Base-by-base conservation (phyloP, 495 filamentous ascomycete species). In the Penicillium canariense region DNA sequence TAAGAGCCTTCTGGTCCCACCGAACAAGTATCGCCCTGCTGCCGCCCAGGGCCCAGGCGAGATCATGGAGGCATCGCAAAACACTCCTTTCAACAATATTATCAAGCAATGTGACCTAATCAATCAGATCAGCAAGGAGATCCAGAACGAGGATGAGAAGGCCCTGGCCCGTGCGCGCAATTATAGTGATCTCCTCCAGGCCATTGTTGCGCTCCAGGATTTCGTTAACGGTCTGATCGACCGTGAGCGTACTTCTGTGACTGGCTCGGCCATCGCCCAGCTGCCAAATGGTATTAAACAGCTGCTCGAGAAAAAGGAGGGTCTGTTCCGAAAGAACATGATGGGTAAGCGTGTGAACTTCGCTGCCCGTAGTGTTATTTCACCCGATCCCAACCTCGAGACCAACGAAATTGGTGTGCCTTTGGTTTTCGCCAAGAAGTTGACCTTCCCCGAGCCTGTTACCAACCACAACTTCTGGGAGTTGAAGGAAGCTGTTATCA, bases 271-370 rank as follows among this genome's bases (percentile, higher is more conserved):
- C 7, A 63, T 68, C 4, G 62, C 65, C 4, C 50, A 59, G 4
- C 57, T 69, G 26, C 65, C 76, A 2, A 77, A 72, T 35, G 95
- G 95, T 52, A 95, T 99, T 70, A 99, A 97, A 72, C 95, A 99
- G 65, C 87, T 90, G 62, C 81, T 99, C 14, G 95, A 99, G 72
- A 97, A 97, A 80, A 99, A 99, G 72, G 95, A 99, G 65, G 95
- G 95, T 42, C 74, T 99, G 43, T 97, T 99, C 78, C 80, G 95
- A 60, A 97, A 93, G 80, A 96, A 99, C 75, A 97, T 99, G 93
- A 99, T 99, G 95, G 95, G 95, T 43, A 99, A 99, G 77, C 89
- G 95, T 75, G 95, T 99, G 69, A 97, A 99, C 71, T 97, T 91
- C 68, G 95, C 95, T 51, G 95, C 95, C 48, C 87, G 95, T 68